phyloP scores from a whole-genome alignment of 2,329 filamentous ascomycete genomes.

The Paraphaeosphaeria sporulosa region DNA sequence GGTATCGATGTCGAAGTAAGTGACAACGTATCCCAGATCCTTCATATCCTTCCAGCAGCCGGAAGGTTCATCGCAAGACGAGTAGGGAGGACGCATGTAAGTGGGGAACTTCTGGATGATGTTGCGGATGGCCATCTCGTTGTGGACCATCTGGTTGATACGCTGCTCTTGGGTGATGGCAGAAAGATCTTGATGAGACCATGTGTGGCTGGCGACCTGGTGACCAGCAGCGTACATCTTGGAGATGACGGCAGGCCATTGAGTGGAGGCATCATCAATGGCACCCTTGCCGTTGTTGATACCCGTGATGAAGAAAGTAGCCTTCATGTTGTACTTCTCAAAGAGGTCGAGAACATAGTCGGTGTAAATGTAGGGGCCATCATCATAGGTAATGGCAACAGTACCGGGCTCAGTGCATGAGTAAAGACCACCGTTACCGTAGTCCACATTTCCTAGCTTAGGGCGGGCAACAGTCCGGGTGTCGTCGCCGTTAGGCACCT shows the following conservation, averaged over 20 bases:
- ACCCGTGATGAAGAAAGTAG: constrained; percentile 72
- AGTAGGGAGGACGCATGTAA: constrained; percentile 61
- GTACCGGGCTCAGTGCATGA: constrained; percentile 61
- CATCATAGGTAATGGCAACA: constrained; percentile 72
- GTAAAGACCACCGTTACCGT: constrained; percentile 66
- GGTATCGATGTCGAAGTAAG: constrained; percentile 68
- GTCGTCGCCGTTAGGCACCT: constrained; percentile 60
- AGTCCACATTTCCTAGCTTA: constrained; percentile 61
- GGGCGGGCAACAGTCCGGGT: constrained; percentile 62
- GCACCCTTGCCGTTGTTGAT: constrained; percentile 64
- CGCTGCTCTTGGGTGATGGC: constrained; percentile 52
- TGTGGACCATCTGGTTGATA: constrained; percentile 59
- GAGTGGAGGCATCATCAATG: constrained; percentile 60
- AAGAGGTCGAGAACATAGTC: constrained; percentile 67
- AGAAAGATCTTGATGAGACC: constrained; percentile 60
- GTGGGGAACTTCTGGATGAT: constrained; percentile 63
- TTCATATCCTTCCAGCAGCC: constrained; percentile 41
- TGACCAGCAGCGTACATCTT: constrained; percentile 64
- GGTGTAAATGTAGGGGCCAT: constrained; percentile 70
- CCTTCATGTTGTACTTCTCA: constrained; percentile 65
- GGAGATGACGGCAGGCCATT: constrained; percentile 60
- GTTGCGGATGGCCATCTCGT: constrained; percentile 64
- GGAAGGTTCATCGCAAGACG: constrained; percentile 55
- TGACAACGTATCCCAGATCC: constrained; percentile 64
- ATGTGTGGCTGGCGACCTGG: constrained; percentile 68